phyloP scores from a whole-genome alignment of 208 protist species.

The Leishmania martiniquensis region DNA sequence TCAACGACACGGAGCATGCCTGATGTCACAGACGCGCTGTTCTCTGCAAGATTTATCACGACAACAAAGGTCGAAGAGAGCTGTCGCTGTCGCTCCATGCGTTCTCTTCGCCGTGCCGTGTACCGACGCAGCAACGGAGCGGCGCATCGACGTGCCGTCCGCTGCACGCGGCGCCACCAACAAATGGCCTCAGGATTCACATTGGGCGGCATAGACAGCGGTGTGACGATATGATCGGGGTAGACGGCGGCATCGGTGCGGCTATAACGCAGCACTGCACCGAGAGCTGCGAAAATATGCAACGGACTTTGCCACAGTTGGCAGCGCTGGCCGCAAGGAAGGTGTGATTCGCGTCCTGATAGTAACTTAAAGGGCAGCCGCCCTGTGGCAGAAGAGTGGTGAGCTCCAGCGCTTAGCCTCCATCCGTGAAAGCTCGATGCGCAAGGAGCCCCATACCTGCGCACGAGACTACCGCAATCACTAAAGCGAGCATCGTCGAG shows the following conservation, averaged over 20 bases:
- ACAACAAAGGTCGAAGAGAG: constrained; percentile 28
- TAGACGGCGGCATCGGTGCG: constrained; percentile 45
- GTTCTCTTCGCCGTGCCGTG: neutral
- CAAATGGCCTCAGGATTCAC: neutral
- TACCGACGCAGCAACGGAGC: neutral
- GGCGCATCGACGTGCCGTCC: neutral
- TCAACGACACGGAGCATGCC: neutral
- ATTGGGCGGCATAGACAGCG: neutral
- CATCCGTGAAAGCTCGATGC: constrained; percentile 1
- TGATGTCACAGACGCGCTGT: neutral
- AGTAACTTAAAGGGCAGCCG: neutral
- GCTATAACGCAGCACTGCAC: constrained; percentile 48
- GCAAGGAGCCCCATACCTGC: neutral
- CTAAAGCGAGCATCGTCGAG: neutral
- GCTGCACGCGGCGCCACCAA: neutral
- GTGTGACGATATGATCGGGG: constrained; percentile 8
- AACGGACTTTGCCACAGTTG: constrained; percentile 43
- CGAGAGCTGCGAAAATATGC: constrained; percentile 43
- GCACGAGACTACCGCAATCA: neutral
- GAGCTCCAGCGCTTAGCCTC: constrained; percentile 3
- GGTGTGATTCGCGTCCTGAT: neutral
- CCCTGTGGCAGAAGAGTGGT: neutral
- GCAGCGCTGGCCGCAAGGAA: neutral
- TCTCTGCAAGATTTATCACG: constrained; percentile 1
- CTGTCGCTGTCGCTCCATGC: constrained; percentile 2